These are phyloP conservation scores for Neurospora sp. DNA, from an alignment of 495 filamentous ascomycete species.

Conservation along the genomic window DNA sequence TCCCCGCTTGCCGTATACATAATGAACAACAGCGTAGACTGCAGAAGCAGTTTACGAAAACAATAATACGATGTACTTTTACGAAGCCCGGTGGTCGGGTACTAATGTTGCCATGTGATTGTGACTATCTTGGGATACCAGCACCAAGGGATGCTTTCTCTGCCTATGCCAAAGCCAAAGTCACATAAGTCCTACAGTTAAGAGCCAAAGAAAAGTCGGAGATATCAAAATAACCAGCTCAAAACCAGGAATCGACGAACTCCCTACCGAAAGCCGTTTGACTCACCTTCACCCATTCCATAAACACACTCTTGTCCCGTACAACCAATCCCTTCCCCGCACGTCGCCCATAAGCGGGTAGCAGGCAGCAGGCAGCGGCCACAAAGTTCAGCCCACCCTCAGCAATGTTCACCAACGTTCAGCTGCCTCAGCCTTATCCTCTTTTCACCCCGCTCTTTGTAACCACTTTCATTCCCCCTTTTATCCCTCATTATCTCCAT, in stretches of 20 bases:
- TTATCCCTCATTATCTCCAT: too few relatives aligned
- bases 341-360: background rate
- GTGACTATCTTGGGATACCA: too few relatives aligned
- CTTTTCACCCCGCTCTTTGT: too few relatives aligned
- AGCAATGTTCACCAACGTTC: background rate
- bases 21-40: background rate
- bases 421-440: background rate
- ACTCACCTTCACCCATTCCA: background rate
- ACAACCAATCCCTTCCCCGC: background rate
- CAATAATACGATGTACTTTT: background rate
- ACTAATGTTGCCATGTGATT: background rate
- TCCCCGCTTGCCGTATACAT: background rate
- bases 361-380: too few relatives aligned
- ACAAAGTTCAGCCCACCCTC: background rate
- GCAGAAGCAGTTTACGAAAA: background rate
- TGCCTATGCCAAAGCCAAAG: too few relatives aligned
- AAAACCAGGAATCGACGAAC: background rate
- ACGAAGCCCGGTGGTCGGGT: background rate
- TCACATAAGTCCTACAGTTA: too few relatives aligned
- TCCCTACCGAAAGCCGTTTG: background rate
- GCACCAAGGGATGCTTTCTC: too few relatives aligned
- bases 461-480: too few relatives aligned
- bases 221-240: background rate
- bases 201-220: too few relatives aligned
- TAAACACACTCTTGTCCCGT: background rate